phyloP scores from a whole-genome alignment of 345 rosid species.

The Eucalyptus pauciflora region DNA sequence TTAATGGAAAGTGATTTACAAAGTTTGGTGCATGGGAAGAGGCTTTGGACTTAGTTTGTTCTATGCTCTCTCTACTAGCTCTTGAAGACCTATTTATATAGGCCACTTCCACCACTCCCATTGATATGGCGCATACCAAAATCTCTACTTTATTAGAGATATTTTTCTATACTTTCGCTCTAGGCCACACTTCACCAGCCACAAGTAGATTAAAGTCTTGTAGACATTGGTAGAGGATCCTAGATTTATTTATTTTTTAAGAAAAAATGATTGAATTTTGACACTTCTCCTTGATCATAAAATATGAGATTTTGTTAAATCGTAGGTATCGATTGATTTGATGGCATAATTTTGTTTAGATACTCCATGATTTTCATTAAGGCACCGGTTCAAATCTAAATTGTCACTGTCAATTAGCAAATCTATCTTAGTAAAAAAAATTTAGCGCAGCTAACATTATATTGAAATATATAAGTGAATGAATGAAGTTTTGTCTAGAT shows the following conservation, averaged over 20 bases:
- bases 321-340: rapidly evolving
- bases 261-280: too few species aligned
- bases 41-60: too few species aligned
- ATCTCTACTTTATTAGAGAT: too few species aligned
- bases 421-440: rapidly evolving
- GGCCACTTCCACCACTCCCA: too few species aligned
- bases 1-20: too few species aligned
- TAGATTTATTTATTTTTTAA: rapidly evolving
- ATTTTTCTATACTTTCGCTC: not conserved
- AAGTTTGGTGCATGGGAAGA: too few species aligned
- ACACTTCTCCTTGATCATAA: too few species aligned
- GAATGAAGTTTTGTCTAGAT: not conserved
- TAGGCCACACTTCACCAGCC: not conserved
- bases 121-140: rapidly evolving
- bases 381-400: rapidly evolving
- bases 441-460: rapidly evolving
- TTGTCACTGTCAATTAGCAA: not conserved
- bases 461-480: too few species aligned
- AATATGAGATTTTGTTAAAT: too few species aligned
- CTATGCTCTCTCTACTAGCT: too few species aligned
- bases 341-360: too few species aligned
- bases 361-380: not conserved
- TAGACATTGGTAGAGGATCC: not conserved
- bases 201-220: not conserved
- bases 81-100: too few species aligned